phyloP scores from a whole-genome alignment of 768 basidiomycete species.

The Gymnopilus junonius region DNA sequence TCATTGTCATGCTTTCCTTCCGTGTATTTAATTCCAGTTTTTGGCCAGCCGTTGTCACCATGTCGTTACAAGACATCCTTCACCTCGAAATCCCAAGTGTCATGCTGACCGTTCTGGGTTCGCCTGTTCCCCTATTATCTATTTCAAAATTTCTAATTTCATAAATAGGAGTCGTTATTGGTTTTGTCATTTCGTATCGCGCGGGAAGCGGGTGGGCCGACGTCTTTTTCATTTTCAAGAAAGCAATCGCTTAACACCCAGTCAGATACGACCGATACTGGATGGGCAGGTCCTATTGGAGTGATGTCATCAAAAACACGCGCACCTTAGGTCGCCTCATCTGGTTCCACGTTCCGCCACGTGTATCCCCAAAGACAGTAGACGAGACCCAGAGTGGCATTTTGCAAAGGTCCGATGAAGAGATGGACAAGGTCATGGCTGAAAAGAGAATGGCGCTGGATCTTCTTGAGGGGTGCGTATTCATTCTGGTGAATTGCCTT shows the following conservation, averaged over 20 bases:
- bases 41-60: conserved; percentile 42
- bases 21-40: neutral
- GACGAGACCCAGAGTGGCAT: conserved; percentile 38
- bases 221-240: neutral
- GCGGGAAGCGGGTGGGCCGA: conserved; percentile 56
- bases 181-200: conserved; percentile 72
- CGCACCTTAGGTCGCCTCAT: conserved; percentile 56
- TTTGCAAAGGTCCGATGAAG: conserved; percentile 39
- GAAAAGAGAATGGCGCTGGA: conserved; percentile 67
- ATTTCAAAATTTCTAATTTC: neutral
- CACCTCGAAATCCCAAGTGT: conserved; percentile 55
- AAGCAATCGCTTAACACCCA: neutral
- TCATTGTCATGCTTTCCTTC: neutral
- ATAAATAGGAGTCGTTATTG: conserved; percentile 51
- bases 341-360: conserved; percentile 66
- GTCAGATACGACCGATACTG: conserved; percentile 67
- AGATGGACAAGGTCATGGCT: conserved; percentile 54
- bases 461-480: conserved; percentile 56
- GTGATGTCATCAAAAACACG: conserved; percentile 55
- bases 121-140: conserved; percentile 6
- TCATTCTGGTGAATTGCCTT: neutral
- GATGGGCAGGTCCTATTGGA: conserved; percentile 60
- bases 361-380: conserved; percentile 42
- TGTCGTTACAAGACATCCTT: conserved; percentile 44
- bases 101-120: conserved; percentile 65